Evolutionary conservation across 306 rosid genomes (phyloP).

Genomic region (Citrullus colocynthis): DNA sequence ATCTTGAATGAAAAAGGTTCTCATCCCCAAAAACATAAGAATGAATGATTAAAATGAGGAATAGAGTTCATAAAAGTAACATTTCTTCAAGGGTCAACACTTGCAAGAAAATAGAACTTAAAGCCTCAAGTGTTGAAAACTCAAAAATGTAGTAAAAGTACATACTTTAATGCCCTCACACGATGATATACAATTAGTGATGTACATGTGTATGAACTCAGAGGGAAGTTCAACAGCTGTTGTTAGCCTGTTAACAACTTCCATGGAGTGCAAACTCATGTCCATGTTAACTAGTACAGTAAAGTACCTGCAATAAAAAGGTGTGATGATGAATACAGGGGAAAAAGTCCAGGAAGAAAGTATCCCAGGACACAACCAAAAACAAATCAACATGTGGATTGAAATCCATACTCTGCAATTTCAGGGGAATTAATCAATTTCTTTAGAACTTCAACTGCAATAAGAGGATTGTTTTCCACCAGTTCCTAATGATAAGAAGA

Average conservation of each 20-base stretch:
- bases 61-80: not conserved
- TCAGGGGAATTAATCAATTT: slow-evolving; percentile 86
- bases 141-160: slow-evolving; percentile 2
- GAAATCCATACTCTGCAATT: slow-evolving; percentile 59
- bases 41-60: not conserved
- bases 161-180: slow-evolving; percentile 91
- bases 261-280: slow-evolving; percentile 99
- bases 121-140: not conserved
- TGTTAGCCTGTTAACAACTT: slow-evolving; percentile 97
- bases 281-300: slow-evolving; percentile 97
- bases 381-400: not conserved
- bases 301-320: slow-evolving; percentile 63
- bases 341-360: not conserved
- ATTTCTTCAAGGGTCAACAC: not conserved
- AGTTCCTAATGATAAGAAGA: slow-evolving; percentile 51
- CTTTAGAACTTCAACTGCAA: slow-evolving; percentile 90
- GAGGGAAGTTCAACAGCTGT: slow-evolving; percentile 93
- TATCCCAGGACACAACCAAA: not conserved
- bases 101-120: not conserved
- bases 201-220: slow-evolving; percentile 90
- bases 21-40: not conserved
- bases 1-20: not conserved
- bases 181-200: slow-evolving; percentile 91
- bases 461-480: slow-evolving; percentile 90
- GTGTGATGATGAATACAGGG: slow-evolving; percentile 14